Conservation (phyloP, 2,329 filamentous ascomycete species). For the Xylariaceae sp. region DNA sequence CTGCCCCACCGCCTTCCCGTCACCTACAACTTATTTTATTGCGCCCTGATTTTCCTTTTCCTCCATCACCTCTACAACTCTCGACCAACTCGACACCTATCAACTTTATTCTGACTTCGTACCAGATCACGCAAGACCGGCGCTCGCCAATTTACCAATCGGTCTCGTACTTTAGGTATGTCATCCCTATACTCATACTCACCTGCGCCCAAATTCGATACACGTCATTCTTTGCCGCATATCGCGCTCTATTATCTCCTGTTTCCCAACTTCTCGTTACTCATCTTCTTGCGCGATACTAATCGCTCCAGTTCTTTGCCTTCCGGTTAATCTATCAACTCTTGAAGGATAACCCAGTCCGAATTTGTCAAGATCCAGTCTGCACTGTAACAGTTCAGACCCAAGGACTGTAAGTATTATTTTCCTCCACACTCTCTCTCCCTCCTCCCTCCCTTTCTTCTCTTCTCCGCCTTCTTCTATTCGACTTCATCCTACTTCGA, state of each 20-base stretch:
- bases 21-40: neutral
- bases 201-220: too few species aligned
- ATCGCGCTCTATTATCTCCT: too few species aligned
- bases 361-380: neutral
- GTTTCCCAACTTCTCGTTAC: too few species aligned
- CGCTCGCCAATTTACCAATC: neutral
- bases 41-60: neutral
- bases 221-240: too few species aligned
- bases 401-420: neutral
- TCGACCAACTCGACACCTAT: neutral
- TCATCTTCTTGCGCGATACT: neutral
- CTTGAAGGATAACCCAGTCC: neutral
- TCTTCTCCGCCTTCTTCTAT: neutral
- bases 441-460: too few species aligned
- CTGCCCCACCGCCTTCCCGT: neutral
- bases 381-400: neutral
- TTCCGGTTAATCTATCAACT: neutral
- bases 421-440: neutral
- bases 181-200: too few species aligned
- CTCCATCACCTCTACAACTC: slow-evolving; percentile 4
- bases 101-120: neutral
- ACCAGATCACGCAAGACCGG: neutral
- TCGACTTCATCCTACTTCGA: neutral
- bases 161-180: too few species aligned
- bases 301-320: neutral